These are phyloP conservation scores for Phytopythium litorale DNA, from an alignment of 352 stramenopile genomes.

Conservation along the genomic window DNA sequence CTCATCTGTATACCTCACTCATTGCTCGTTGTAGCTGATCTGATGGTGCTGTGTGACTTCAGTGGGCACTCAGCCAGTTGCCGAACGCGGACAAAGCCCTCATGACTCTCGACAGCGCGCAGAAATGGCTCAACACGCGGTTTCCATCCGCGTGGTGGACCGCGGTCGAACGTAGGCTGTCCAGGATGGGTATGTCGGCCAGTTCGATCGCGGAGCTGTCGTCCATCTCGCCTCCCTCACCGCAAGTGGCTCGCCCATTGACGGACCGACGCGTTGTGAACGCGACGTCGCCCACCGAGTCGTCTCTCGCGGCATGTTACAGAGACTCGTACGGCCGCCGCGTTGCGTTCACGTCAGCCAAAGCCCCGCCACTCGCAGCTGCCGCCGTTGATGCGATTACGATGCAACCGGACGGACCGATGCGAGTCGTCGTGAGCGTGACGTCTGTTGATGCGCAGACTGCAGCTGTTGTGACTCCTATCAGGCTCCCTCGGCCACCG, in stretches of 20 bases:
- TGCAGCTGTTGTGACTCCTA: not conserved
- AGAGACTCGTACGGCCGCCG: not conserved
- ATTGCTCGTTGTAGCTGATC: not conserved
- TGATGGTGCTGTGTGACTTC: not conserved
- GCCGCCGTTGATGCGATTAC: not conserved
- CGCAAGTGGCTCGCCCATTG: not conserved
- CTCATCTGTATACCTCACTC: not conserved
- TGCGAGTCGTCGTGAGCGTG: constrained; percentile 19
- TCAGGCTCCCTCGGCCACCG: not conserved
- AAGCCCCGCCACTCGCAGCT: not conserved
- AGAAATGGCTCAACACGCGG: constrained; percentile 36
- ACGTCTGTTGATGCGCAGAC: constrained; percentile 13
- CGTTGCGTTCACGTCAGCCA: not conserved
- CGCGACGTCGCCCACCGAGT: constrained; percentile 1
- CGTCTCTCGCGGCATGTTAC: not conserved
- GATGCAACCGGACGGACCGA: not conserved
- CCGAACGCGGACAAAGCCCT: constrained; percentile 26
- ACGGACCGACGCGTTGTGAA: not conserved
- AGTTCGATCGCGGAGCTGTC: not conserved
- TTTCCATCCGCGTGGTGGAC: constrained; percentile 56
- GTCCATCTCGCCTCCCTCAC: not conserved
- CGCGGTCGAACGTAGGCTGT: constrained; percentile 19
- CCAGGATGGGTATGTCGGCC: not conserved
- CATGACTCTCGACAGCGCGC: constrained; percentile 24
- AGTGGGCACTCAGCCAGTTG: constrained; percentile 54